These are phyloP conservation scores for Skeletonema grethae DNA, from an alignment of 108 stramenopile species.

Conservation along the genomic window DNA sequence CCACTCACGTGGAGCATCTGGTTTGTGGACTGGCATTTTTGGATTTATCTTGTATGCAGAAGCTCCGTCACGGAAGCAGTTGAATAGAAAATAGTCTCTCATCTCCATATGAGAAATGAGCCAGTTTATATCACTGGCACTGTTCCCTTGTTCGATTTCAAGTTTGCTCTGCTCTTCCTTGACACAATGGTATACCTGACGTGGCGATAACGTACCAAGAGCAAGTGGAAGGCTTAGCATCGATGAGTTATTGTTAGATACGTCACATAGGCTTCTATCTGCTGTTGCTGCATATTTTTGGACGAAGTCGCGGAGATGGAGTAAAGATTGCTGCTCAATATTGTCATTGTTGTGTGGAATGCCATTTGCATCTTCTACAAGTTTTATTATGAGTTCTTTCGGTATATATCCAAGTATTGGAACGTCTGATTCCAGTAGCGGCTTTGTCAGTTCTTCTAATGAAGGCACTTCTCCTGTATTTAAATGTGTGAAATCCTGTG, in stretches of 20 bases:
- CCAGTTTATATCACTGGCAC: conserved; percentile 46
- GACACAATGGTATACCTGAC: conserved; percentile 47
- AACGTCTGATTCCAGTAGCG: conserved; percentile 28
- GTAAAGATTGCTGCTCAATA: conserved; percentile 37
- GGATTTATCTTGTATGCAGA: conserved; percentile 26
- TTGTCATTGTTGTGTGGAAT: conserved; percentile 15
- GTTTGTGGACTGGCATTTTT: conserved; percentile 15
- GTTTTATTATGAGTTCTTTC: conserved; percentile 14
- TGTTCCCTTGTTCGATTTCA: conserved; percentile 14
- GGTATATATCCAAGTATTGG: conserved; percentile 34
- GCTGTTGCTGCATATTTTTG: conserved; percentile 51
- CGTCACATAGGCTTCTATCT: conserved; percentile 58
- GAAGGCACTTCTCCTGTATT: conserved; percentile 50
- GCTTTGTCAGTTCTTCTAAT: conserved; percentile 41
- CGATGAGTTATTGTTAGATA: conserved; percentile 58
- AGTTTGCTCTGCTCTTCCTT: conserved; percentile 29
- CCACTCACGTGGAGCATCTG: conserved; percentile 21
- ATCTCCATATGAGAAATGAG: conserved; percentile 70
- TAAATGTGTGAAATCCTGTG: conserved; percentile 6
- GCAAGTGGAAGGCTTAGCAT: conserved; percentile 50
- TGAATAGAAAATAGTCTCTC: conserved; percentile 74
- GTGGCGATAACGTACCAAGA: conserved; percentile 60
- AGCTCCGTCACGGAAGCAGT: conserved; percentile 45
- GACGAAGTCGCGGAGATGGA: conserved; percentile 51
- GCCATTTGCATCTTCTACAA: conserved; percentile 19